phyloP scores from a whole-genome alignment of 441 rosid species.

The Corymbia citriodora region DNA sequence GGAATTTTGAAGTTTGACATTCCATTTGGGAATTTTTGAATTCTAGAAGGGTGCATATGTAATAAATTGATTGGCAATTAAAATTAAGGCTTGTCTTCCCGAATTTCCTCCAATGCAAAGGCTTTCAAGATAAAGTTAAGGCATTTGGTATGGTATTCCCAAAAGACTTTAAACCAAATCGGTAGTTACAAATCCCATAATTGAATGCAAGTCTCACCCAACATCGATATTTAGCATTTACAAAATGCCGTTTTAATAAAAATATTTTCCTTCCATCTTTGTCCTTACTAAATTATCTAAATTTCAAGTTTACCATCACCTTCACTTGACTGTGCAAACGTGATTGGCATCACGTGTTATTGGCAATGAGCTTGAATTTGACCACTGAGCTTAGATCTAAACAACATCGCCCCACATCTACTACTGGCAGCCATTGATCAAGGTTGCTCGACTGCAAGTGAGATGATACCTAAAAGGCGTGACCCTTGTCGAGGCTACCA shows the following conservation, averaged over 20 bases:
- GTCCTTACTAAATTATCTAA: not conserved
- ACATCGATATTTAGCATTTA: not conserved
- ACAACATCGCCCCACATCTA: rapidly evolving
- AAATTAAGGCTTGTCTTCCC: not conserved
- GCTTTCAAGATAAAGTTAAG: not conserved
- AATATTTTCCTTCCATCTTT: not conserved
- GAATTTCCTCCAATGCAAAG: not conserved
- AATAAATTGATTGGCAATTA: not conserved
- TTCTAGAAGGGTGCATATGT: not conserved
- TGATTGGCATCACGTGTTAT: rapidly evolving
- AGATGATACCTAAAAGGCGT: too few relatives aligned
- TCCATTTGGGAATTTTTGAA: not conserved
- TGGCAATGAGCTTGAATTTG: rapidly evolving
- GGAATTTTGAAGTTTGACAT: not conserved
- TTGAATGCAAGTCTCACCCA: not conserved
- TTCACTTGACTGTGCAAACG: not conserved
- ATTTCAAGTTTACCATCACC: not conserved
- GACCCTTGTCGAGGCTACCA: not conserved
- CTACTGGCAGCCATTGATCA: not conserved
- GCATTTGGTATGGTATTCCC: not conserved
- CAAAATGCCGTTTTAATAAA: not conserved
- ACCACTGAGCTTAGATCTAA: not conserved
- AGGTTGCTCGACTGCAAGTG: not conserved
- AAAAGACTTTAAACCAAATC: not conserved
- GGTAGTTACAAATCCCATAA: not conserved